Evolutionary conservation across 1,284 basidiomycete genomes (phyloP).

Genomic region (Psilocybe mexicana): DNA sequence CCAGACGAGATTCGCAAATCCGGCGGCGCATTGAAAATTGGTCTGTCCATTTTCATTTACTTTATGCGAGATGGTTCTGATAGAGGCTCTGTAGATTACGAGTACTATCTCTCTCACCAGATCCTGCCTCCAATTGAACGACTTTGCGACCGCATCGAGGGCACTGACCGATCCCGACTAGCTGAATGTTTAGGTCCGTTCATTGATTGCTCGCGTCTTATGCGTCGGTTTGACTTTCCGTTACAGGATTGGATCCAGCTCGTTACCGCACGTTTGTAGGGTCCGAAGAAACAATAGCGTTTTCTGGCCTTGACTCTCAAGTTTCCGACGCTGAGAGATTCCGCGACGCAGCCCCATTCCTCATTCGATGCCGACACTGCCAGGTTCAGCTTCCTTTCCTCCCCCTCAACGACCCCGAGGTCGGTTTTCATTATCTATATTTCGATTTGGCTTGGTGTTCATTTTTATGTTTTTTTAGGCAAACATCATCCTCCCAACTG

Average conservation of each 20-base stretch:
- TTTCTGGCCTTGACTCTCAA: slow-evolving; percentile 88
- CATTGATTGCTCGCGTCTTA: background rate
- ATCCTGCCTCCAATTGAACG: slow-evolving; percentile 94
- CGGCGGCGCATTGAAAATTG: slow-evolving; percentile 69
- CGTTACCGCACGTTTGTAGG: slow-evolving; percentile 64
- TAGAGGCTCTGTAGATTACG: slow-evolving; percentile 63
- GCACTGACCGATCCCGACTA: slow-evolving; percentile 87
- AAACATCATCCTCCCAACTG: slow-evolving; percentile 50
- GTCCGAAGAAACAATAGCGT: slow-evolving; percentile 61
- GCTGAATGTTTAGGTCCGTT: slow-evolving; percentile 90
- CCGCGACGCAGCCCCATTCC: slow-evolving; percentile 70
- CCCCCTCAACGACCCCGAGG: slow-evolving; percentile 66
- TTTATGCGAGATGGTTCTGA: background rate
- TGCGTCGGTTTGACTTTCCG: slow-evolving; percentile 1
- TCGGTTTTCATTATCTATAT: slow-evolving; percentile 32
- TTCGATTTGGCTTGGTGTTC: background rate
- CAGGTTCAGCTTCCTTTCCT: slow-evolving; percentile 62
- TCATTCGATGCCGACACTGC: slow-evolving; percentile 77
- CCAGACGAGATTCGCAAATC: slow-evolving; percentile 88
- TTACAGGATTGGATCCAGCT: slow-evolving; percentile 79
- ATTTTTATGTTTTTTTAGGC: slow-evolving; percentile 23
- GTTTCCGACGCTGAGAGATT: slow-evolving; percentile 88
- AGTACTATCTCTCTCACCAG: slow-evolving; percentile 91
- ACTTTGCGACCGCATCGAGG: slow-evolving; percentile 95
- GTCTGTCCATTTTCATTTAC: slow-evolving; percentile 37